Percentiles rank a stretch among this genome's conserved stretches.
These are phyloP conservation scores for Skeletonema marinoi DNA, from an alignment of 108 stramenopile genomes.

Conservation along the genomic window DNA sequence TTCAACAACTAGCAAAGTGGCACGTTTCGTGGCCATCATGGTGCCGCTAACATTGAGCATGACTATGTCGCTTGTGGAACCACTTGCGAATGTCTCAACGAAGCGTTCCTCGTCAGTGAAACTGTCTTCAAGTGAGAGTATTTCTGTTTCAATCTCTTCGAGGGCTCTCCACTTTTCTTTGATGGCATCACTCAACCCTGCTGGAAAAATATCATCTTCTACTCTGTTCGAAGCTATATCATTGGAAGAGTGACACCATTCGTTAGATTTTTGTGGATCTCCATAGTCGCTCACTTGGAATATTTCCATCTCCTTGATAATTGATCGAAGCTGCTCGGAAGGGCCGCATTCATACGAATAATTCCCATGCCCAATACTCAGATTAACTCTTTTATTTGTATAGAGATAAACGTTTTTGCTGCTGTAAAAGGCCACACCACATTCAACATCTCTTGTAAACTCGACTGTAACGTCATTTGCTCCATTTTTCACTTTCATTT, in stretches of 20 bases:
- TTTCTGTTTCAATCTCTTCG: background rate
- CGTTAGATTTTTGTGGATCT: background rate
- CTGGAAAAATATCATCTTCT: no score
- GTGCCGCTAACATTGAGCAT: slow-evolving; percentile 2
- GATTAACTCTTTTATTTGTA: no score
- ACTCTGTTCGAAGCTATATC: no score
- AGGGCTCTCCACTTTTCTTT: slow-evolving; percentile 4
- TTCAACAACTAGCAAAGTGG: background rate
- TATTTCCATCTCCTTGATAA: background rate
- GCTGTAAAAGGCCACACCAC: no score
- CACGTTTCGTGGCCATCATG: background rate
- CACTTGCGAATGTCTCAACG: background rate
- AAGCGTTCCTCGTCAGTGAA: slow-evolving; percentile 6
- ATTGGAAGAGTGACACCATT: background rate
- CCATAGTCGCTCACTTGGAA: background rate
- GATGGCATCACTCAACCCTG: background rate
- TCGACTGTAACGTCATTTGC: background rate
- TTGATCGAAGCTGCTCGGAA: no score
- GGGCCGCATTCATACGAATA: no score
- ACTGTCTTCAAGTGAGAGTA: slow-evolving; percentile 3
- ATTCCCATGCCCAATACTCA: no score
- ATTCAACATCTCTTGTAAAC: no score
- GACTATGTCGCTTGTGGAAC: no score
- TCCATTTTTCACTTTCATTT: background rate
- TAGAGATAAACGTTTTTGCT: no score